Conservation (phyloP, 371 early-diverging fungal genomes). For the Rhizomucor pusillus region DNA sequence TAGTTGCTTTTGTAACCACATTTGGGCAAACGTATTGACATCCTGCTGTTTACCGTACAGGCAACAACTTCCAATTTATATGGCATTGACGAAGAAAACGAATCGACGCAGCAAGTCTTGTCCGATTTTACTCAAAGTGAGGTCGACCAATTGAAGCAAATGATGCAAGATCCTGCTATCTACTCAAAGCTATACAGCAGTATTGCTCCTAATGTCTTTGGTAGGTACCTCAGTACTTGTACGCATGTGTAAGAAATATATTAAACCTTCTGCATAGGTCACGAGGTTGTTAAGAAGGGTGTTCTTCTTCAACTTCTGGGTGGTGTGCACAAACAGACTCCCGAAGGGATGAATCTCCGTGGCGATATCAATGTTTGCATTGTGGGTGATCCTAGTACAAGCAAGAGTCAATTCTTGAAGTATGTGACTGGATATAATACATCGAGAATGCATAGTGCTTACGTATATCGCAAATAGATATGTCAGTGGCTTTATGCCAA, state of each 20-base stretch:
- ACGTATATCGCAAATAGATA: slow-evolving; percentile 44
- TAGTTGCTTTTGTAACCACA: background rate
- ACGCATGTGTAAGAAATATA: too few species aligned
- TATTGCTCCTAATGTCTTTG: slow-evolving; percentile 97
- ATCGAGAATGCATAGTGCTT: background rate
- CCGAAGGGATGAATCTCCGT: slow-evolving; percentile 93
- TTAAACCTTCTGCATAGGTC: slow-evolving; percentile 48
- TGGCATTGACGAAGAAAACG: slow-evolving; percentile 58
- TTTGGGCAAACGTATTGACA: background rate
- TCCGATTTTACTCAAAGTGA: slow-evolving; percentile 70
- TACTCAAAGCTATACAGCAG: slow-evolving; percentile 78
- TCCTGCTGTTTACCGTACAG: slow-evolving; percentile 2
- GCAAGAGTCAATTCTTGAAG: slow-evolving; percentile 98
- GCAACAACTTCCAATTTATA: slow-evolving; percentile 49
- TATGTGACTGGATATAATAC: slow-evolving; percentile 24
- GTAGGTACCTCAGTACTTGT: slow-evolving; percentile 27
- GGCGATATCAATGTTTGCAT: slow-evolving; percentile 99
- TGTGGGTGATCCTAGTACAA: slow-evolving; percentile 98
- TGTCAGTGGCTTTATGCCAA: slow-evolving; percentile 85
- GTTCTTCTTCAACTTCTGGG: slow-evolving; percentile 95
- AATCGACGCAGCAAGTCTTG: slow-evolving; percentile 59
- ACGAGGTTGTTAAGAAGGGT: slow-evolving; percentile 98
- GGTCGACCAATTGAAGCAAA: slow-evolving; percentile 69
- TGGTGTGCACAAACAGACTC: slow-evolving; percentile 94
- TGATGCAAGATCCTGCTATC: slow-evolving; percentile 61